Base-by-base conservation (phyloP, 139 green algal species). In the Chlorella ohadii region DNA sequence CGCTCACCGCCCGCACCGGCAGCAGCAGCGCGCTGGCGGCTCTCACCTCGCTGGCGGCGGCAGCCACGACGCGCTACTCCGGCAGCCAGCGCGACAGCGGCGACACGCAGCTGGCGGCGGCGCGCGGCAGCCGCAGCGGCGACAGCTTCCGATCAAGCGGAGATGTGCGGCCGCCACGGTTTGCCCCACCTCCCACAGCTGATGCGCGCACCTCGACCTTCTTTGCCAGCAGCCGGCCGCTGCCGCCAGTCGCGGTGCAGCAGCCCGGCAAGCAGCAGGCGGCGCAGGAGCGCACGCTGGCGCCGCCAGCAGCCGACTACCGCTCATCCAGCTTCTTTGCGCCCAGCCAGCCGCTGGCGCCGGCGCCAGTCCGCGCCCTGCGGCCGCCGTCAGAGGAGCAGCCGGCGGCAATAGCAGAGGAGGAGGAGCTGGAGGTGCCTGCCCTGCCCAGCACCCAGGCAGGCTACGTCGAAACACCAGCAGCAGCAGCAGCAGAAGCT, bases 141-240 rank as follows among this genome's bases (percentile, higher is more conserved):
- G 72, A 64, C 71, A 74, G 55, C 71, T 16, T 65, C 12, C 56
- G 55, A 23, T 44, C 39, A 65, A 84, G 38, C 22, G 51, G 44
- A 51, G 44, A 51, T 16, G 28, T 31, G 16, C 64, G 44, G 39
- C 64, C 59, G 64, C n/a, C 33, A 0, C 63, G 39, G 16, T 34
- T n/a, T 4, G 31, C 39, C 36, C 78, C 44, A 9, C 44, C 61
- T 5, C 78, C 78, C 1, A 33, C 78, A 5, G 59, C 33, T 1
- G 61, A 83, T 27, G 73, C 63, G 9, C 78, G 78, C 39, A 38
- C 63, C 27, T 83, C 78, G 0, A 33, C 78, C 39, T 73, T 83
- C 61, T 83, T 64, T 38, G 19, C 63, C 0, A 11, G 61, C 36
- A 61, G 63, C 78, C 64, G 25, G 31, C 55, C 74, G 4, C 25